Percentiles rank a stretch among this genome's conserved stretches.
Conservation (phyloP, 2,329 filamentous ascomycete genomes). For the Ophiostoma himal-ulmi region DNA sequence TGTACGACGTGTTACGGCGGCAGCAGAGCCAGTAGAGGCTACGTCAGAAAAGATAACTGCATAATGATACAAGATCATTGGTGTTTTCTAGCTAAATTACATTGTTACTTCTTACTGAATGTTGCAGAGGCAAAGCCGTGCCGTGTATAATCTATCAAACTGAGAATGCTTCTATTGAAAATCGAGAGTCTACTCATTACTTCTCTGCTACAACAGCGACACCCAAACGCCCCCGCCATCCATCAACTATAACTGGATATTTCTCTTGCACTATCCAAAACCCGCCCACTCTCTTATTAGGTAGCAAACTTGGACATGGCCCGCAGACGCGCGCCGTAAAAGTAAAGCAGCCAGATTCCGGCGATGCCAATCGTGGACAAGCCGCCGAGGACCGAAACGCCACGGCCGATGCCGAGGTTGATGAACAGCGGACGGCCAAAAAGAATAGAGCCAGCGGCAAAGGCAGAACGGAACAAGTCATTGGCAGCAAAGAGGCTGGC, state of each 20-base stretch:
- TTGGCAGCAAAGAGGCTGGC: conserved; percentile 56
- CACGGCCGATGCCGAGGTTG: conserved; percentile 54
- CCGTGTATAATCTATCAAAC: not conserved
- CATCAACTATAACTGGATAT: not conserved
- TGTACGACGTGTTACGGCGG: conserved; percentile 20
- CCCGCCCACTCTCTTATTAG: not conserved
- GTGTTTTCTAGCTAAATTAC: not conserved
- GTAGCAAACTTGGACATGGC: conserved; percentile 52
- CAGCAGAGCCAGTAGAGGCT: conserved; percentile 11
- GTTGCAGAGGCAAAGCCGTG: not conserved
- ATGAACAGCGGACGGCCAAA: conserved; percentile 55
- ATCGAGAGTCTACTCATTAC: not conserved
- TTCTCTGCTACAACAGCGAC: not conserved
- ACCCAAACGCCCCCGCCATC: not conserved
- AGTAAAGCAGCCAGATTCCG: conserved; percentile 57
- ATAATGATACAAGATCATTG: not conserved
- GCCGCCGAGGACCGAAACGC: conserved; percentile 52
- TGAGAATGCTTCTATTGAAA: not conserved
- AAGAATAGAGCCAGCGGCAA: conserved; percentile 55
- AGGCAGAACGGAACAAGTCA: conserved; percentile 52
- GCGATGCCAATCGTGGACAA: conserved; percentile 48
- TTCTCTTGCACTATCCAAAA: not conserved
- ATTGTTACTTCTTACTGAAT: not conserved
- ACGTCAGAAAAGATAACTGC: not conserved
- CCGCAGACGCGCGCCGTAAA: conserved; percentile 49